These are phyloP conservation scores for Grigorovia humatica DNA, from an alignment of 805 yeast species.

Conservation along the genomic window DNA sequence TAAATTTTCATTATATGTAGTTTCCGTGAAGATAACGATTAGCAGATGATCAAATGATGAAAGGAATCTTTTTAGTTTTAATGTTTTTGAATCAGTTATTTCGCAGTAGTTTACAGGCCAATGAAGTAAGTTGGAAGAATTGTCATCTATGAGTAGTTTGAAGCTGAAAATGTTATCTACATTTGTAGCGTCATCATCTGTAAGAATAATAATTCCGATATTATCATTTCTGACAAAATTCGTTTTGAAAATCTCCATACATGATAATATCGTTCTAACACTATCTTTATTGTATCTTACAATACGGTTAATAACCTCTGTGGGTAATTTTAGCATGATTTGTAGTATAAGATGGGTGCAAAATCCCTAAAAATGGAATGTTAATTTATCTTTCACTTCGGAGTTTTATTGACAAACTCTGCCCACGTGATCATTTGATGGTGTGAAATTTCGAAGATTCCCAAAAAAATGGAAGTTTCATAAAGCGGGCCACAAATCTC, in stretches of 20 bases:
- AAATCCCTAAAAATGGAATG: too few species aligned
- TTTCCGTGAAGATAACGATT: conserved; percentile 15
- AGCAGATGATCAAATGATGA: conserved; percentile 9
- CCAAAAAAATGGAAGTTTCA: too few species aligned
- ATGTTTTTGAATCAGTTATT: background rate
- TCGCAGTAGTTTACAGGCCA: background rate
- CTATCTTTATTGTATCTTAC: conserved; percentile 15
- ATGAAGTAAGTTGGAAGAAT: conserved; percentile 7
- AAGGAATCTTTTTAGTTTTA: conserved; percentile 6
- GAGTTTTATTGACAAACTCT: too few species aligned
- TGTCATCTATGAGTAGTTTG: conserved; percentile 6
- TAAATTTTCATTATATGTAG: conserved; percentile 17
- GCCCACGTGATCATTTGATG: too few species aligned
- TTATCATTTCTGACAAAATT: conserved; percentile 7
- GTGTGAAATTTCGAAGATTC: too few species aligned
- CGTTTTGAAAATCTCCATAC: conserved; percentile 15
- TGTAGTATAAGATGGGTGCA: background rate
- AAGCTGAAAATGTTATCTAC: conserved; percentile 9
- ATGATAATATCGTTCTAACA: conserved; percentile 17
- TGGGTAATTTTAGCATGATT: conserved; percentile 10
- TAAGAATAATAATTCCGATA: conserved; percentile 18
- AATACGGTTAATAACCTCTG: conserved; percentile 19
- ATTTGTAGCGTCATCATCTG: conserved; percentile 8
- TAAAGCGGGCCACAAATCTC: too few species aligned
- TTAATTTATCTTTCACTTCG: too few species aligned